Percentiles rank a stretch among this genome's conserved stretches.
Conservation (phyloP, 495 filamentous ascomycete species). For the Penicillium lividum region DNA sequence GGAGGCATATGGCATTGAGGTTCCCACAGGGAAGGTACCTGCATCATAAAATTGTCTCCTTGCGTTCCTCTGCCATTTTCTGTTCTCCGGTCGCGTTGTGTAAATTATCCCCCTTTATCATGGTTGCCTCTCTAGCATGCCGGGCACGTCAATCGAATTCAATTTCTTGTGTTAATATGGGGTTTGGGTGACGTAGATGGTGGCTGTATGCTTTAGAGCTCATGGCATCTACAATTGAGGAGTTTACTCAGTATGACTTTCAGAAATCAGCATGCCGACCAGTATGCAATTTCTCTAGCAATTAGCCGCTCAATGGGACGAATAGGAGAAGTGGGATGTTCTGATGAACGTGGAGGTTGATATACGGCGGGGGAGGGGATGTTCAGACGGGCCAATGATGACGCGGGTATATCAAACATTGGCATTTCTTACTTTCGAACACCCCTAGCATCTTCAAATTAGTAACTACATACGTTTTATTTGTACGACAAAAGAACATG, state of each 20-base stretch:
- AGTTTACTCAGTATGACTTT: background rate
- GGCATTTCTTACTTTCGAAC: background rate
- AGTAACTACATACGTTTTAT: no score
- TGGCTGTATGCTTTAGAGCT: background rate
- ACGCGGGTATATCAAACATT: conserved; percentile 20
- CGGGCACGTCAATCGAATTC: conserved; percentile 30
- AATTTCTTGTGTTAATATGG: conserved; percentile 18
- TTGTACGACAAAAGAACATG: no score
- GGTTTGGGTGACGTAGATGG: conserved; percentile 11
- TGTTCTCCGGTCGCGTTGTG: conserved; percentile 34
- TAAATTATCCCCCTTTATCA: conserved; percentile 47
- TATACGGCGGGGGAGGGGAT: conserved; percentile 6
- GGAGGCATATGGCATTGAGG: conserved; percentile 87
- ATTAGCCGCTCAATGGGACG: background rate
- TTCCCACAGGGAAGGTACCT: conserved; percentile 49
- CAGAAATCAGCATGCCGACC: background rate
- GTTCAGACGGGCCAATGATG: conserved; percentile 18
- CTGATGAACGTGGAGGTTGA: conserved; percentile 1
- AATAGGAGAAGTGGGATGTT: background rate
- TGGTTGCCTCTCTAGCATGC: conserved; percentile 38
- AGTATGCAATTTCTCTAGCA: background rate
- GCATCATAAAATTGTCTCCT: conserved; percentile 39
- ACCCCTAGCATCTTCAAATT: background rate
- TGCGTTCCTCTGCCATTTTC: conserved; percentile 17
- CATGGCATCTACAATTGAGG: background rate